These are phyloP conservation scores for Nemania sp. DNA, from an alignment of 2,329 filamentous ascomycete genomes.

Conservation along the genomic window DNA sequence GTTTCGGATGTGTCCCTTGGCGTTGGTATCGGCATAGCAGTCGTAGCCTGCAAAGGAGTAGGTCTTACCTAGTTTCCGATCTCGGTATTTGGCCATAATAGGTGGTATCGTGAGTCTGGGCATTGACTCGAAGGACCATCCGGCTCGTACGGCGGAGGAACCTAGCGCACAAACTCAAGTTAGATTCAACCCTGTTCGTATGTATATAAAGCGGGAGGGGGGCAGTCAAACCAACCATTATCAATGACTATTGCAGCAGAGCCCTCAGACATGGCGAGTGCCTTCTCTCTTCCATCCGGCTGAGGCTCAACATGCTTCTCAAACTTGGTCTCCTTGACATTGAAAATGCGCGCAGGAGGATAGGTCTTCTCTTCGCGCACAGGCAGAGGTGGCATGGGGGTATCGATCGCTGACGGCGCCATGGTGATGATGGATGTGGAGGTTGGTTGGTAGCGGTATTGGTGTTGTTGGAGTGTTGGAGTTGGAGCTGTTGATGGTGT, in stretches of 20 bases:
- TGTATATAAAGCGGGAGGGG: background rate
- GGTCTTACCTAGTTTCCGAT: conserved; percentile 91
- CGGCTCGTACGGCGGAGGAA: conserved; percentile 88
- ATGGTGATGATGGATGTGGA: conserved; percentile 51
- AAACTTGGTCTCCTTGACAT: conserved; percentile 72
- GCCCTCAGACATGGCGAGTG: conserved; percentile 65
- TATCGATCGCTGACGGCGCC: conserved; percentile 66
- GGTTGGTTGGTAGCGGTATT: too few relatives aligned
- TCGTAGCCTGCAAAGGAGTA: conserved; percentile 94
- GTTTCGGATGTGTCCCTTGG: conserved; percentile 88
- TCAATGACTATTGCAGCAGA: conserved; percentile 92
- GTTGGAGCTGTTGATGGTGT: conserved; percentile 26
- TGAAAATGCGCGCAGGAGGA: conserved; percentile 67
- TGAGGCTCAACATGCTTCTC: conserved; percentile 66
- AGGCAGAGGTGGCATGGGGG: conserved; percentile 54
- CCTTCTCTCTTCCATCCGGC: conserved; percentile 77
- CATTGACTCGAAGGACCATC: conserved; percentile 92
- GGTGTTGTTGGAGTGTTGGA: background rate
- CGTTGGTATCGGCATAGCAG: conserved; percentile 94
- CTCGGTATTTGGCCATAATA: conserved; percentile 93
- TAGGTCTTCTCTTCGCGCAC: conserved; percentile 60
- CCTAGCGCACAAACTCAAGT: conserved; percentile 63
- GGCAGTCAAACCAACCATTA: conserved; percentile 84
- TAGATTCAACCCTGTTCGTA: conserved; percentile 32
- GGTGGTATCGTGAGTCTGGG: conserved; percentile 86